A percentile compares a stretch with the other conserved stretches of the same genome.
Evolutionary conservation across 352 stramenopile species (phyloP).

Genomic region (Phytophthora lateralis): DNA sequence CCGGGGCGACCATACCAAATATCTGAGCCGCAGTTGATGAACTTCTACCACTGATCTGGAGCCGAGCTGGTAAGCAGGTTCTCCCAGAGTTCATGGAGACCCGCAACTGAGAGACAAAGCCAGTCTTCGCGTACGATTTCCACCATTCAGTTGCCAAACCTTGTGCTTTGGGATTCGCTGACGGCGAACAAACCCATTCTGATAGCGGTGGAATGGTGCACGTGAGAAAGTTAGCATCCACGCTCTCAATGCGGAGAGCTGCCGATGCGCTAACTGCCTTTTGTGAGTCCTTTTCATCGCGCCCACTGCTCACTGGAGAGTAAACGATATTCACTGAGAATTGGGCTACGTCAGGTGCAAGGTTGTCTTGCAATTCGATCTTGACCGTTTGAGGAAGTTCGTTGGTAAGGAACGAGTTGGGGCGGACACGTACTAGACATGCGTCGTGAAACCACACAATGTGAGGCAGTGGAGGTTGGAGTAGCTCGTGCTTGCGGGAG

Average conservation of each 20-base stretch:
- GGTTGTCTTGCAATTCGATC: conserved; percentile 42
- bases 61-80: conserved; percentile 34
- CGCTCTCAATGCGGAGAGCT: conserved; percentile 30
- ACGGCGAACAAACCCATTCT: conserved; percentile 39
- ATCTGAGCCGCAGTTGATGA: conserved; percentile 18
- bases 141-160: conserved; percentile 38
- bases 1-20: conserved; percentile 36
- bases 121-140: conserved; percentile 35
- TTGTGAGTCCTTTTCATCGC: conserved; percentile 2
- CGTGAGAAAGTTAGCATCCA: conserved; percentile 33
- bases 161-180: conserved; percentile 7
- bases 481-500: conserved; percentile 9
- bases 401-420: conserved; percentile 61
- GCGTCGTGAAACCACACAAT: conserved; percentile 57
- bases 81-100: conserved; percentile 61
- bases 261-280: conserved; percentile 23
- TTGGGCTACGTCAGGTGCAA: conserved; percentile 22
- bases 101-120: conserved; percentile 38
- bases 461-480: conserved; percentile 15
- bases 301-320: not conserved
- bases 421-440: conserved; percentile 37
- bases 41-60: conserved; percentile 12
- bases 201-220: conserved; percentile 48
- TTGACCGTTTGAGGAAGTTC: conserved; percentile 45
- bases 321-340: conserved; percentile 26